Evolutionary conservation across 805 yeast genomes (phyloP).

Genomic region (Candida qinlingensis): DNA sequence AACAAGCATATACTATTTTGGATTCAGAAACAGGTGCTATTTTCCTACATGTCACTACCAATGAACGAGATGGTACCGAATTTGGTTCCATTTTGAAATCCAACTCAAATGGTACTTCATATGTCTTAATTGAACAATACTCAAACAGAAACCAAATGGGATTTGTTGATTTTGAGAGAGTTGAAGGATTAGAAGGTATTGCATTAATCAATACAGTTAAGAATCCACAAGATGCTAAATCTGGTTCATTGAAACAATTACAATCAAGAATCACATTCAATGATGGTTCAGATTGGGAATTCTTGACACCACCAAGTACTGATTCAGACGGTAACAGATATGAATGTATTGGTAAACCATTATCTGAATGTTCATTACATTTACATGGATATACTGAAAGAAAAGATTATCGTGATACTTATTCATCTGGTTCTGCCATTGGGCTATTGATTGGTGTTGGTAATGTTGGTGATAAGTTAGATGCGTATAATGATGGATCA

Average conservation of each 20-base stretch:
- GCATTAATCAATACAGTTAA: conserved; percentile 65
- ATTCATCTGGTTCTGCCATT: conserved; percentile 80
- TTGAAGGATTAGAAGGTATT: conserved; percentile 82
- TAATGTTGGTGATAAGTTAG: conserved; percentile 68
- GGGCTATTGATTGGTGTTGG: conserved; percentile 94
- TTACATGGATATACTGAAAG: conserved; percentile 91
- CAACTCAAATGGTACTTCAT: conserved; percentile 86
- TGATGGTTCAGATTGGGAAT: conserved; percentile 88
- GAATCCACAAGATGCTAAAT: conserved; percentile 42
- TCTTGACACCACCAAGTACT: conserved; percentile 58
- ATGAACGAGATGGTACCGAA: conserved; percentile 43
- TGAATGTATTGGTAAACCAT: conserved; percentile 43
- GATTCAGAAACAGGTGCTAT: conserved; percentile 70
- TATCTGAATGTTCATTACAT: conserved; percentile 70
- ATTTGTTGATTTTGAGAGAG: conserved; percentile 82
- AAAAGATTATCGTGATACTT: conserved; percentile 75
- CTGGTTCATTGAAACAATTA: conserved; percentile 48
- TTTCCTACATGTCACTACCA: conserved; percentile 78
- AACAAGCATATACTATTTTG: conserved; percentile 74
- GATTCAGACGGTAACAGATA: conserved; percentile 58
- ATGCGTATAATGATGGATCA: conserved; percentile 44
- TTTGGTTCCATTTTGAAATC: conserved; percentile 82
- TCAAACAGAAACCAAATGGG: conserved; percentile 76
- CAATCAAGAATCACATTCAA: conserved; percentile 76
- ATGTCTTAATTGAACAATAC: conserved; percentile 56